Percentiles rank a stretch among this genome's conserved stretches.
Evolutionary conservation across 306 rosid species (phyloP).

Genomic region (Bauhinia variegata): DNA sequence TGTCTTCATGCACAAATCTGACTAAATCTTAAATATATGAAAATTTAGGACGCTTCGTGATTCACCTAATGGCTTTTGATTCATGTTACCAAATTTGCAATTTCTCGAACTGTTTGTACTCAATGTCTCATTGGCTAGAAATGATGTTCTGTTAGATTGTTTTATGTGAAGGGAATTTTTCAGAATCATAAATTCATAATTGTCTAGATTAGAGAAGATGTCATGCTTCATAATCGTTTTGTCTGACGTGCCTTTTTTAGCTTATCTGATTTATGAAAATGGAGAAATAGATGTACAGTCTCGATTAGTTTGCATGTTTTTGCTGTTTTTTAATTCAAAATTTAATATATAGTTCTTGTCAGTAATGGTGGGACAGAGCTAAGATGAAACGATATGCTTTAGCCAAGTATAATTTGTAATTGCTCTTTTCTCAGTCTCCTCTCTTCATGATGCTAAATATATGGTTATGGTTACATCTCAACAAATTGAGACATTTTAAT

Average conservation of each 20-base stretch:
- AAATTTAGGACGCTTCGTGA: not conserved
- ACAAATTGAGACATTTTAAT: not conserved
- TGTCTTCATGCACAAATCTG: not conserved
- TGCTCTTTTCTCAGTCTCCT: not conserved
- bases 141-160: not conserved
- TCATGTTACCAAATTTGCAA: not conserved
- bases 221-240: conserved; percentile 1
- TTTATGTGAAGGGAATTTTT: not conserved
- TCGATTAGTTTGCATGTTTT: not conserved
- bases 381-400: conserved; percentile 4
- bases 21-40: not conserved
- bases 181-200: not conserved
- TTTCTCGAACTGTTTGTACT: not conserved
- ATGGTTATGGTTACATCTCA: not conserved
- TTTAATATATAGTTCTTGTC: not conserved
- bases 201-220: not conserved
- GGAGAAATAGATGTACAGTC: not conserved
- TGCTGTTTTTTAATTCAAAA: too few species aligned
- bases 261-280: not conserved
- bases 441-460: too few species aligned
- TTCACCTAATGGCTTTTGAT: not conserved
- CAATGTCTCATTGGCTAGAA: conserved; percentile 16
- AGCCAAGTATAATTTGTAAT: not conserved
- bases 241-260: not conserved
- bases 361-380: not conserved